Conservation (phyloP, 495 filamentous ascomycete species). For the Neurospora intermedia region DNA sequence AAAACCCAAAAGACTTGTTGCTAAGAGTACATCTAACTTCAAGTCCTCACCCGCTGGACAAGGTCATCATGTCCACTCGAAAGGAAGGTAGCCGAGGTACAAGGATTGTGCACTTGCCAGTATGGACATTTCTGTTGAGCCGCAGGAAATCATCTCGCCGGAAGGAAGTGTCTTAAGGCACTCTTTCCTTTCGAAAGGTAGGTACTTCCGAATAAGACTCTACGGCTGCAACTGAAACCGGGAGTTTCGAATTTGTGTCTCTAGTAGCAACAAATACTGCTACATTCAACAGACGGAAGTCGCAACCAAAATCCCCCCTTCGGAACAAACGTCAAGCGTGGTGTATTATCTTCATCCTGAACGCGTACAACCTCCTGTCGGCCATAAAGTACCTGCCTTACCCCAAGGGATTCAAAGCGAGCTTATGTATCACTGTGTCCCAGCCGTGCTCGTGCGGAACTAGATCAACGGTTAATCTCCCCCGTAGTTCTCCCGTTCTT, state of each 20-base stretch:
- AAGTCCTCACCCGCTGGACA: not conserved
- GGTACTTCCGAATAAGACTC: not conserved
- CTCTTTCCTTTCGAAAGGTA: not conserved
- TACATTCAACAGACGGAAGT: not conserved
- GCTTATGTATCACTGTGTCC: not conserved
- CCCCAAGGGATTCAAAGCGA: not conserved
- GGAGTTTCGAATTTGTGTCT: not conserved
- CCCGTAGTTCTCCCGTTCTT: not conserved
- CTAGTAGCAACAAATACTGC: not conserved
- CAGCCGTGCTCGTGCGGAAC: not conserved
- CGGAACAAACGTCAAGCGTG: not conserved
- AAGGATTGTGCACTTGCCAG: not conserved
- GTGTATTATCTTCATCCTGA: not conserved
- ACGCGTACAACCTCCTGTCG: not conserved
- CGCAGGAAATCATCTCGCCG: not conserved
- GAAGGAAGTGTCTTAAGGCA: not conserved
- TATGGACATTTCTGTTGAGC: not conserved
- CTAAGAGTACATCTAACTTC: not conserved
- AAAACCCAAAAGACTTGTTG: not conserved
- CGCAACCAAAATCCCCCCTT: not conserved
- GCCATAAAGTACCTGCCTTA: not conserved
- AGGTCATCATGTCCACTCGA: not conserved
- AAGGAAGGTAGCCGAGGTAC: not conserved
- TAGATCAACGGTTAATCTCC: not conserved
- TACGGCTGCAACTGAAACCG: not conserved